Evolutionary conservation across 1,139 yeast genomes (phyloP).

Genomic region (Candida tropicalis): DNA sequence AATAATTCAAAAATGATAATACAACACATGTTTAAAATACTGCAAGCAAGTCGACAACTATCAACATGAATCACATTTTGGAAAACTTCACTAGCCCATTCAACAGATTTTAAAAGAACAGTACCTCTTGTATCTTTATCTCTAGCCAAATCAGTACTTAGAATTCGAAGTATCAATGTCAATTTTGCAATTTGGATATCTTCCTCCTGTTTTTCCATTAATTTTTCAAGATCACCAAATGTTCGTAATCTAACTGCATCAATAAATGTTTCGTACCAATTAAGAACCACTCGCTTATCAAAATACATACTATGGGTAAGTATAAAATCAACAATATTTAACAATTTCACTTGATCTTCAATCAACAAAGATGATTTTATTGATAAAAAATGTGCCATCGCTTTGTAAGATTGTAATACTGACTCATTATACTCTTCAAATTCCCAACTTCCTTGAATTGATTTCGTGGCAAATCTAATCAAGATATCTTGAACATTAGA

Average conservation of each 20-base stretch:
- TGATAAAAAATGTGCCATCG: slow-evolving; percentile 51
- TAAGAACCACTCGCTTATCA: slow-evolving; percentile 41
- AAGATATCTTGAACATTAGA: slow-evolving; percentile 61
- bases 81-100: slow-evolving; percentile 66
- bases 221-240: slow-evolving; percentile 46
- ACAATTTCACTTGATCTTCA: slow-evolving; percentile 59
- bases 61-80: slow-evolving; percentile 55
- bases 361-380: slow-evolving; percentile 49
- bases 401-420: slow-evolving; percentile 35
- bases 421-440: slow-evolving; percentile 36
- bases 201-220: slow-evolving; percentile 40
- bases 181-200: slow-evolving; percentile 59
- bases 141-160: slow-evolving; percentile 49
- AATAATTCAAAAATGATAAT: slow-evolving; percentile 33
- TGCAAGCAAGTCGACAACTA: slow-evolving; percentile 63
- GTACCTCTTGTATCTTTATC: slow-evolving; percentile 38
- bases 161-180: slow-evolving; percentile 59
- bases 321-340: slow-evolving; percentile 61
- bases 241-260: slow-evolving; percentile 59
- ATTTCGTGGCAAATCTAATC: slow-evolving; percentile 41
- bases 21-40: slow-evolving; percentile 55
- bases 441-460: slow-evolving; percentile 25
- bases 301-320: slow-evolving; percentile 44
- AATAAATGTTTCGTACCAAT: slow-evolving; percentile 44
- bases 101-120: slow-evolving; percentile 55